phyloP scores from a whole-genome alignment of 306 rosid genomes.

The Corylus heterophylla region DNA sequence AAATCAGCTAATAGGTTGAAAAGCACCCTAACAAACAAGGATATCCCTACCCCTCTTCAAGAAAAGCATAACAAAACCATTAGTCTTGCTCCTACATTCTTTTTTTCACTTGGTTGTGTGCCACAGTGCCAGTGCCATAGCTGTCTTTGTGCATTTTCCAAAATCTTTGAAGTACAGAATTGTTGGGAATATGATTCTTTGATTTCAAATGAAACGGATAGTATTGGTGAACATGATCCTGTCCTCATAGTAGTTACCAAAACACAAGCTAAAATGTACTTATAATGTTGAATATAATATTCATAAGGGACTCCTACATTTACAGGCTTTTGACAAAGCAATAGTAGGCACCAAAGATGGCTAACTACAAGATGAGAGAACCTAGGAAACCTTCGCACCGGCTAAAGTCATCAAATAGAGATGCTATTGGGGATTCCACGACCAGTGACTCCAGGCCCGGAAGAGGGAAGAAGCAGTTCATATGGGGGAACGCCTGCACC shows the following conservation, averaged over 20 bases:
- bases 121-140: too few relatives aligned
- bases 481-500: conserved; percentile 97
- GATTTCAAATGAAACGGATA: too few relatives aligned
- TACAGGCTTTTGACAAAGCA: background rate
- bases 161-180: background rate
- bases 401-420: conserved; percentile 57
- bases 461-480: conserved; percentile 70
- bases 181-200: too few relatives aligned
- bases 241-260: background rate
- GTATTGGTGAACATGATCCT: too few relatives aligned
- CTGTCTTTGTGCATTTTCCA: background rate
- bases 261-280: background rate
- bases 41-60: too few relatives aligned
- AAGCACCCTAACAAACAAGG: too few relatives aligned
- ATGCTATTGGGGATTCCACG: conserved; percentile 91
- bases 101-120: background rate
- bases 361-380: background rate
- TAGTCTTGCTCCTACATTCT: background rate
- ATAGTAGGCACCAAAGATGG: background rate
- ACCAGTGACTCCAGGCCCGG: conserved; percentile 92
- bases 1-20: too few relatives aligned
- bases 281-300: background rate
- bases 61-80: too few relatives aligned
- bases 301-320: background rate
- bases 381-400: background rate